phyloP scores from a whole-genome alignment of 192 early-diverging fungal genomes.

The Helicostylum pulchrum region DNA sequence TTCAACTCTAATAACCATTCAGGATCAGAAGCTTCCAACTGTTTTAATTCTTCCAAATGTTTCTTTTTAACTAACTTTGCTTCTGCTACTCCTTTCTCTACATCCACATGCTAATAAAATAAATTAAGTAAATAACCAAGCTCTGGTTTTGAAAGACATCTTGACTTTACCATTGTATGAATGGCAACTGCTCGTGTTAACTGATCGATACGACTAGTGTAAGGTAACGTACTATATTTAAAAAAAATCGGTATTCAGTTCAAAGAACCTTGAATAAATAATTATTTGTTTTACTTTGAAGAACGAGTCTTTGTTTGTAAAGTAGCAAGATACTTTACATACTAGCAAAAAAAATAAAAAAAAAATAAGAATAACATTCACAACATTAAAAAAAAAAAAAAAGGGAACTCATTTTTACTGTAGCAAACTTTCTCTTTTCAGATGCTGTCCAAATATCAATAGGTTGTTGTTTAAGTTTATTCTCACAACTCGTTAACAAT shows the following conservation, averaged over 20 bases:
- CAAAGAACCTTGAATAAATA: no score
- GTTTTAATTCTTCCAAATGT: conserved; percentile 5
- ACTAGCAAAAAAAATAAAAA: conserved; percentile 13
- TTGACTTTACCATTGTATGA: conserved; percentile 5
- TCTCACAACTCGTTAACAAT: conserved; percentile 20
- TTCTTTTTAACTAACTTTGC: conserved; percentile 15
- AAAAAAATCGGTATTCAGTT: neutral
- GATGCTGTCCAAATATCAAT: conserved; percentile 20
- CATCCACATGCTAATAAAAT: conserved; percentile 17
- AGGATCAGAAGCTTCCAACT: conserved; percentile 5
- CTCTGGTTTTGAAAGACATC: neutral
- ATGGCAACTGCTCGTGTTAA: neutral
- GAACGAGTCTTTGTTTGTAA: conserved; percentile 5
- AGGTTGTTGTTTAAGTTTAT: conserved; percentile 17
- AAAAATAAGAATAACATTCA: neutral
- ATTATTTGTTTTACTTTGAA: conserved; percentile 5
- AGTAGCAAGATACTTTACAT: conserved; percentile 19
- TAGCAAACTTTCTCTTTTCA: conserved; percentile 28
- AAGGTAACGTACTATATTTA: neutral
- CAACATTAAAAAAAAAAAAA: neutral
- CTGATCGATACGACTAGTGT: neutral
- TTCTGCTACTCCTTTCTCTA: conserved; percentile 24
- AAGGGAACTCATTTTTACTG: conserved; percentile 4
- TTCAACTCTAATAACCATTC: conserved; percentile 14
- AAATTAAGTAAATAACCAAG: no score